phyloP scores from a whole-genome alignment of 345 rosid genomes.

The Eucalyptus coolabah region DNA sequence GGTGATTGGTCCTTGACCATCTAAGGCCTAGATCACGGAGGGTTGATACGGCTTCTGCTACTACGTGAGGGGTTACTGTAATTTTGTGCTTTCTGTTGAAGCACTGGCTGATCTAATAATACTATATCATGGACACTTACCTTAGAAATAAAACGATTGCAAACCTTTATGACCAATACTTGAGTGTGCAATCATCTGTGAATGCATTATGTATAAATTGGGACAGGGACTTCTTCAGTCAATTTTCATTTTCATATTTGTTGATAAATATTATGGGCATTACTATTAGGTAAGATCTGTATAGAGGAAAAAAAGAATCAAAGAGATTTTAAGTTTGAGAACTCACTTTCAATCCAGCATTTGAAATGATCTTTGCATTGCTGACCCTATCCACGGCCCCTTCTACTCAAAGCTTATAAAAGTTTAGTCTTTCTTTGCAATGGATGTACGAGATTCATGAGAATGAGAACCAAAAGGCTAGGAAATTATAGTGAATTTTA shows the following conservation, averaged over 20 bases:
- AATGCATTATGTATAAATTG: constrained; percentile 28
- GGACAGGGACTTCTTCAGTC: constrained; percentile 17
- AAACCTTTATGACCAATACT: constrained; percentile 51
- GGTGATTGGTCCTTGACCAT: constrained; percentile 69
- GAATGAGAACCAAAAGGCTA: neutral
- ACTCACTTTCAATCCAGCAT: constrained; percentile 19
- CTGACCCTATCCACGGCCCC: constrained; percentile 8
- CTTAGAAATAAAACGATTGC: neutral
- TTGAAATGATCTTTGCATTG: constrained; percentile 6
- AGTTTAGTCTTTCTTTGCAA: neutral
- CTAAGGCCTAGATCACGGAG: constrained; percentile 41
- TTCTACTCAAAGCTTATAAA: neutral
- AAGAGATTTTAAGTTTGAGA: neutral
- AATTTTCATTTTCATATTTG: constrained; percentile 14
- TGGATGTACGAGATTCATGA: neutral
- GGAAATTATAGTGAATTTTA: neutral
- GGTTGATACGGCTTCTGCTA: constrained; percentile 64
- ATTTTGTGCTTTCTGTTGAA: constrained; percentile 40
- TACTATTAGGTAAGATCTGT: neutral
- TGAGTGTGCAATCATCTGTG: constrained; percentile 9
- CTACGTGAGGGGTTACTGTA: constrained; percentile 43
- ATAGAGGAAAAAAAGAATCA: neutral
- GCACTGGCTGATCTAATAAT: neutral
- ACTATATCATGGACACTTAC: neutral
- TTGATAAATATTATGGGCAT: neutral